These are phyloP conservation scores for Tilletia walkeri DNA, from an alignment of 1,284 basidiomycete genomes.

Conservation along the genomic window DNA sequence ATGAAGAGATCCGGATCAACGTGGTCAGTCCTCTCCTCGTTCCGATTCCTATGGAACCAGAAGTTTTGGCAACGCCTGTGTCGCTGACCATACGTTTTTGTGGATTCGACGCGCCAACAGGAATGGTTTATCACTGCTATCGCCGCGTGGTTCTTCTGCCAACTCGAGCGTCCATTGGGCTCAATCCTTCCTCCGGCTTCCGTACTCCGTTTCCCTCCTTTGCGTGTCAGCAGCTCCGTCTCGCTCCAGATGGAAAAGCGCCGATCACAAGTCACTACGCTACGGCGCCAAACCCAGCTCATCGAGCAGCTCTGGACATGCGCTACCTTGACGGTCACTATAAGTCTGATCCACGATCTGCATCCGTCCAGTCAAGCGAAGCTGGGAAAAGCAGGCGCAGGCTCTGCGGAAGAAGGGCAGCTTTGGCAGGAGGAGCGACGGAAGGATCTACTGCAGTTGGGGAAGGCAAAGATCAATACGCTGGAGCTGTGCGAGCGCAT, in stretches of 20 bases:
- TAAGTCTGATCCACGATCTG: conserved; percentile 7
- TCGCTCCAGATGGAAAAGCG: conserved; percentile 14
- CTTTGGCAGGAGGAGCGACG: background rate
- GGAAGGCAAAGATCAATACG: background rate
- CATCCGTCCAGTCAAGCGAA: conserved; percentile 6
- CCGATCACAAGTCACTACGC: background rate
- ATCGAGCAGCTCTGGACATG: conserved; percentile 12
- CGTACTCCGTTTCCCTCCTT: conserved; percentile 2
- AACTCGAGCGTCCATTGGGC: conserved; percentile 9
- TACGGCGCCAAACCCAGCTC: conserved; percentile 12
- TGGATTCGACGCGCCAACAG: background rate
- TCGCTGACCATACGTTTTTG: background rate
- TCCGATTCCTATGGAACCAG: no score
- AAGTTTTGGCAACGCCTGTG: no score
- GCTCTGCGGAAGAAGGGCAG: background rate
- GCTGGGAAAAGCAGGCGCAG: background rate
- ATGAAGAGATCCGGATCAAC: conserved; percentile 14
- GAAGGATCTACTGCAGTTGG: background rate
- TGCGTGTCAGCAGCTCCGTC: background rate
- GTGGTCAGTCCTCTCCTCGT: background rate
- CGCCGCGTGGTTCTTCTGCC: conserved; percentile 15
- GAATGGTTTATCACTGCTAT: conserved; percentile 14
- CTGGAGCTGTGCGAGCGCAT: conserved; percentile 15
- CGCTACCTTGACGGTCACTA: conserved; percentile 9
- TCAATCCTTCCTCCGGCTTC: conserved; percentile 5